Evolutionary conservation across 306 rosid species (phyloP).

Genomic region (Oemleria cerasiformis): DNA sequence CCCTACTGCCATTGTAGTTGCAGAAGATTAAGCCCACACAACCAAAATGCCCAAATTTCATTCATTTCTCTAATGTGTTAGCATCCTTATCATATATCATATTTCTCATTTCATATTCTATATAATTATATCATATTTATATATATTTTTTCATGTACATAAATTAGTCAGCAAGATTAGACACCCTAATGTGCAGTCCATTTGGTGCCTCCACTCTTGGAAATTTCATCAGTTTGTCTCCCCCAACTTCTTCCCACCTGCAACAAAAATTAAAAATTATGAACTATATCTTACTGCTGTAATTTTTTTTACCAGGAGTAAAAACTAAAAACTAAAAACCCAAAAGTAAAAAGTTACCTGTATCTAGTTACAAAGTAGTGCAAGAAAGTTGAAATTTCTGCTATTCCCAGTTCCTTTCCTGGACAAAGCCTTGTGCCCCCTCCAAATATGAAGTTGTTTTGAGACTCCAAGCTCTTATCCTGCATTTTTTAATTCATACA

Average conservation of each 20-base stretch:
- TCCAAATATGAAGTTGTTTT: constrained; percentile 68
- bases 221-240: constrained; percentile 82
- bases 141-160: constrained; percentile 46
- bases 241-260: constrained; percentile 99
- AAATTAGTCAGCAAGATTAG: constrained; percentile 47
- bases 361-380: constrained; percentile 91
- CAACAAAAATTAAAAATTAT: constrained; percentile 6
- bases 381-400: constrained; percentile 81
- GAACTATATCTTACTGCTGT: neutral
- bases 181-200: constrained; percentile 85
- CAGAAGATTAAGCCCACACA: constrained; percentile 5
- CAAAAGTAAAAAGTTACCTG: constrained; percentile 46
- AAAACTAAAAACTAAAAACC: too few relatives aligned
- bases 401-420: constrained; percentile 89
- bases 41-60: constrained; percentile 23
- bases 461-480: constrained; percentile 67
- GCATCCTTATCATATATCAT: constrained; percentile 41
- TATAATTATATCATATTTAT: neutral
- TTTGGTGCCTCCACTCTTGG: constrained; percentile 97
- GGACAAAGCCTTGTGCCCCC: constrained; percentile 92
- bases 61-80: constrained; percentile 40
- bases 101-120: constrained; percentile 19
- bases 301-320: neutral
- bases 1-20: neutral
- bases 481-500: constrained; percentile 32